A percentile compares a stretch with the other conserved stretches of the same genome.
These are phyloP conservation scores for Xanthoceras sorbifolium DNA, from an alignment of 345 rosid genomes.

Conservation along the genomic window DNA sequence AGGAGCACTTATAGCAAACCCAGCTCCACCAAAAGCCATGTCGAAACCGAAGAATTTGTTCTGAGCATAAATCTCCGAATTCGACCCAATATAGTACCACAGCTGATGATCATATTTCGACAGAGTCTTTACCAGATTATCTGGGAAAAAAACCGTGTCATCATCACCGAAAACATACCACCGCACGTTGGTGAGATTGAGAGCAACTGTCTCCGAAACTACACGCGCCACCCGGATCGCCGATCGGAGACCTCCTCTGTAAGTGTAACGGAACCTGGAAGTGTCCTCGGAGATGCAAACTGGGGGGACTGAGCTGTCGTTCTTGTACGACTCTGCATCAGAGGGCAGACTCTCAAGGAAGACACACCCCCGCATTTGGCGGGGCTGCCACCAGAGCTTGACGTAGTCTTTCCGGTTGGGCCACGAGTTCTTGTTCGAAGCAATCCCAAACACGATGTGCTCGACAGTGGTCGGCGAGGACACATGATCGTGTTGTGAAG, in stretches of 20 bases:
- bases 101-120: constrained; percentile 73
- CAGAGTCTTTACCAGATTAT: constrained; percentile 69
- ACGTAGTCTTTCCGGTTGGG: constrained; percentile 54
- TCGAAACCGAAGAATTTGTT: constrained; percentile 55
- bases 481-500: constrained; percentile 20
- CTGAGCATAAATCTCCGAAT: constrained; percentile 67
- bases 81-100: constrained; percentile 80
- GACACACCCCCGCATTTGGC: constrained; percentile 70
- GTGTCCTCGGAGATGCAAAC: constrained; percentile 70
- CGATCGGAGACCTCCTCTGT: constrained; percentile 53
- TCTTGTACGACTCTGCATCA: constrained; percentile 15
- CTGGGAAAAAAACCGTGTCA: constrained; percentile 67
- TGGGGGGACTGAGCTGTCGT: constrained; percentile 51
- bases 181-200: constrained; percentile 53
- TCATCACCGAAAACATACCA: constrained; percentile 94
- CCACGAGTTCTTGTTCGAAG: constrained; percentile 60
- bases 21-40: constrained; percentile 87
- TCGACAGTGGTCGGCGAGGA: constrained; percentile 39
- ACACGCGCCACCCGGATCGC: constrained; percentile 77
- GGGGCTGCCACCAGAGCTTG: constrained; percentile 75
- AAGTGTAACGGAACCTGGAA: constrained; percentile 69
- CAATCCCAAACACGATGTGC: constrained; percentile 72
- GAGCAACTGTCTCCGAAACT: constrained; percentile 61
- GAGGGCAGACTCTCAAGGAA: constrained; percentile 51
- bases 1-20: constrained; percentile 75